Evolutionary conservation across 1,284 basidiomycete species (phyloP).

Genomic region (Irpex sp.): DNA sequence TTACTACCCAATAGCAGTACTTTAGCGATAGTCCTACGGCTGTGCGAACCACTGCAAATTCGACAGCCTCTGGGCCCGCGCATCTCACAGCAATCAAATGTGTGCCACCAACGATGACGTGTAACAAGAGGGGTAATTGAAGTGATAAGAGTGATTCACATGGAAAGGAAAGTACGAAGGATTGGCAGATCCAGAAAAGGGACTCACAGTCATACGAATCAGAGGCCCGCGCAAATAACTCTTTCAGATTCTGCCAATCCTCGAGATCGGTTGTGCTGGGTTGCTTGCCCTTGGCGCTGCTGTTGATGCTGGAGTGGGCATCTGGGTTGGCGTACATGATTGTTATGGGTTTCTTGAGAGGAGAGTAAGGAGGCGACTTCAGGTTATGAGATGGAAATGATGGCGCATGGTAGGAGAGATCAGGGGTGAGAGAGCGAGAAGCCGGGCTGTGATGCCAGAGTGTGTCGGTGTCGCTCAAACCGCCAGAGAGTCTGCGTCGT

Average conservation of each 20-base stretch:
- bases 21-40: neutral
- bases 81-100: neutral
- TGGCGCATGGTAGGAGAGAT: slow-evolving; percentile 10
- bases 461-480: slow-evolving; percentile 19
- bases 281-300: slow-evolving; percentile 11
- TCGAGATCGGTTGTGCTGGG: slow-evolving; percentile 35
- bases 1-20: neutral
- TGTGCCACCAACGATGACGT: no score
- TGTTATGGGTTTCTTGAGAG: neutral
- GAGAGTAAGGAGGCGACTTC: neutral
- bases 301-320: slow-evolving; percentile 7
- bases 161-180: no score
- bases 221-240: slow-evolving; percentile 51
- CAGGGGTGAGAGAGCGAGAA: slow-evolving; percentile 12
- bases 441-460: slow-evolving; percentile 11
- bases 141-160: no score
- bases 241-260: slow-evolving; percentile 66
- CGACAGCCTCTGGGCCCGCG: neutral
- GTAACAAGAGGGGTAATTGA: no score
- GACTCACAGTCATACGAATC: slow-evolving; percentile 56
- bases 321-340: slow-evolving; percentile 1
- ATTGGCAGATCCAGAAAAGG: neutral
- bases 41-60: neutral
- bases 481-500: slow-evolving; percentile 24
- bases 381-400: neutral